phyloP scores from a whole-genome alignment of 2,329 filamentous ascomycete genomes.

The Colletotrichum lupini region DNA sequence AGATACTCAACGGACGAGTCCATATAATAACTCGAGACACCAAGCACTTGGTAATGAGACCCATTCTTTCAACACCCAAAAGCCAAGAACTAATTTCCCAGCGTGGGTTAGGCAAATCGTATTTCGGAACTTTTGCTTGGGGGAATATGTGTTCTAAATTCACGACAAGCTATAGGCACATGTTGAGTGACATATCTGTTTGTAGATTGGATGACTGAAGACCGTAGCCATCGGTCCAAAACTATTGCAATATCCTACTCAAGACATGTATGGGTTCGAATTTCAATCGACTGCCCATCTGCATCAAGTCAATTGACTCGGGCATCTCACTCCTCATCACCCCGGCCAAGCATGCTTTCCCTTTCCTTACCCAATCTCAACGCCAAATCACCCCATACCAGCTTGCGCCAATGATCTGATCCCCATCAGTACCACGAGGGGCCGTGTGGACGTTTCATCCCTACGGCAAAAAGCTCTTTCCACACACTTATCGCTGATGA shows the following conservation, averaged over 20 bases:
- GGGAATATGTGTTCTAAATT: background rate
- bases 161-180: background rate
- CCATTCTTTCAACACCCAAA: background rate
- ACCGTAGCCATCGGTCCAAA: background rate
- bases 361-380: background rate
- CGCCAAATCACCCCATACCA: background rate
- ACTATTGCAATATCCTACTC: background rate
- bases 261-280: background rate
- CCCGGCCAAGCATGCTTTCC: background rate
- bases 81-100: too few relatives aligned
- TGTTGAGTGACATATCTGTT: background rate
- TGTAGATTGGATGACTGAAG: background rate
- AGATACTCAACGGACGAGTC: background rate
- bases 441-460: background rate
- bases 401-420: background rate
- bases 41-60: background rate
- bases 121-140: background rate
- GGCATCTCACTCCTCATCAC: background rate
- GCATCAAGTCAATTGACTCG: too few relatives aligned
- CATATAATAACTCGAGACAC: background rate
- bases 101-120: background rate
- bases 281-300: background rate
- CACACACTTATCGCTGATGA: background rate
- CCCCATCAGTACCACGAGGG: background rate
- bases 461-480: background rate